Conservation (phyloP, 805 yeast genomes). For the Sporopachydermia lactativora region DNA sequence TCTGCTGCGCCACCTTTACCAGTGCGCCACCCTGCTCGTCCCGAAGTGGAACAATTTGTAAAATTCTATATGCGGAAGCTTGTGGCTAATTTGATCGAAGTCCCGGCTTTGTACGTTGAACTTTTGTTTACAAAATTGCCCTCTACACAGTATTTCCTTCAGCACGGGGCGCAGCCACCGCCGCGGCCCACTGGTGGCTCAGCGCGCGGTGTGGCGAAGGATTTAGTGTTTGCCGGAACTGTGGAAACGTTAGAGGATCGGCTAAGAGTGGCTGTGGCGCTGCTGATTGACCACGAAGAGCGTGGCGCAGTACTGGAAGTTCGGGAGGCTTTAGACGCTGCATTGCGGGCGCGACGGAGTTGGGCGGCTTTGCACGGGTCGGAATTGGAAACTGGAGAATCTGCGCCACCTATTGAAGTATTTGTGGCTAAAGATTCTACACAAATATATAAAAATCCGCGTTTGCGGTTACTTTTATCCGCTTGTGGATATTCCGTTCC, state of each 20-base stretch:
- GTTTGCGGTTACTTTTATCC: constrained; percentile 31
- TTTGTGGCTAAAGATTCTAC: constrained; percentile 12
- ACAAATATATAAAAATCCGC: constrained; percentile 31
- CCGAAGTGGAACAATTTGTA: constrained; percentile 51
- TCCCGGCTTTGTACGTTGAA: constrained; percentile 47
- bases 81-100: constrained; percentile 29
- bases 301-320: constrained; percentile 30
- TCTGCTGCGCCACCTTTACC: constrained; percentile 31
- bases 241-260: constrained; percentile 27
- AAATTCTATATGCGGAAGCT: constrained; percentile 50
- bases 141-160: constrained; percentile 35
- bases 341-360: constrained; percentile 16
- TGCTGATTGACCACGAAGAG: constrained; percentile 31
- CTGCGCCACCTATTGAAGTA: constrained; percentile 11
- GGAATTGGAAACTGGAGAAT: constrained; percentile 2
- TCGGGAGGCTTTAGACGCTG: constrained; percentile 21
- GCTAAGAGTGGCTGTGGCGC: constrained; percentile 35
- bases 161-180: constrained; percentile 39
- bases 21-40: constrained; percentile 27
- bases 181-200: constrained; percentile 9
- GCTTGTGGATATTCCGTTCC: constrained; percentile 34
- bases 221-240: background rate
- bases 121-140: constrained; percentile 47
- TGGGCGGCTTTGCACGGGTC: constrained; percentile 9
- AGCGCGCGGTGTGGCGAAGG: background rate